Evolutionary conservation across 2,329 filamentous ascomycete species (phyloP).

Genomic region (Grosmannia clavigera): DNA sequence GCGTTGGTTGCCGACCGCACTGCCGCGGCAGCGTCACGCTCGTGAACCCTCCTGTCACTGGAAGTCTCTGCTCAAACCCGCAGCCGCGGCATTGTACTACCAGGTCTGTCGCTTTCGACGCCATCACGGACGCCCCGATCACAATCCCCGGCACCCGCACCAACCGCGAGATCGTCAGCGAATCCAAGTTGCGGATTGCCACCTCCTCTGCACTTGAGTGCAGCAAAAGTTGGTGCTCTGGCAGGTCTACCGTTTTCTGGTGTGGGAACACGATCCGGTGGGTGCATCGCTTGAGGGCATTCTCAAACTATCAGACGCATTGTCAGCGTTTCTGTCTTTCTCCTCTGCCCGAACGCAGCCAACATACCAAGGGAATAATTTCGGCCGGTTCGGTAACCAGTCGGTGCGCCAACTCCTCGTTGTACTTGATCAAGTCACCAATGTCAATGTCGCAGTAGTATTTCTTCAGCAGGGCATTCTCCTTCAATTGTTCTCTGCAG

Average conservation of each 20-base stretch:
- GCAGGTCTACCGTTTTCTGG: conserved; percentile 53
- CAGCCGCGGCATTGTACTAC: conserved; percentile 85
- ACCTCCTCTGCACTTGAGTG: conserved; percentile 85
- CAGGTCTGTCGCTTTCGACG: conserved; percentile 82
- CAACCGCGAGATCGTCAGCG: conserved; percentile 84
- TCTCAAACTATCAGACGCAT: conserved; percentile 58
- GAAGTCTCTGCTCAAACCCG: conserved; percentile 55
- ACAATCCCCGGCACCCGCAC: conserved; percentile 95
- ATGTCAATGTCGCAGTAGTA: conserved; percentile 96
- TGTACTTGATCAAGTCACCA: conserved; percentile 88
- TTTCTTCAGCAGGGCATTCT: conserved; percentile 88
- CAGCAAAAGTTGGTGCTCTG: conserved; percentile 86
- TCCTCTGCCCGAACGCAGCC: conserved; percentile 14
- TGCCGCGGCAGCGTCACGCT: conserved; percentile 73
- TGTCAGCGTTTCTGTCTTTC: conserved; percentile 1
- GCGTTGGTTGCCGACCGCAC: conserved; percentile 52
- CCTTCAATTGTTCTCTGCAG: conserved; percentile 76
- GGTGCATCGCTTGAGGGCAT: conserved; percentile 79
- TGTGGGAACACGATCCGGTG: conserved; percentile 85
- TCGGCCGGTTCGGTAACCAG: conserved; percentile 83
- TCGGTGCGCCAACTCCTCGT: conserved; percentile 85
- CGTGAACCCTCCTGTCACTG: conserved; percentile 73
- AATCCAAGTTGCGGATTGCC: conserved; percentile 88
- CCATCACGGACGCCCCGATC: conserved; percentile 92
- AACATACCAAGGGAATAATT: conserved; percentile 69